These are phyloP conservation scores for Nicotiana noctiflora DNA, from an alignment of 257 asterid species.

Conservation along the genomic window DNA sequence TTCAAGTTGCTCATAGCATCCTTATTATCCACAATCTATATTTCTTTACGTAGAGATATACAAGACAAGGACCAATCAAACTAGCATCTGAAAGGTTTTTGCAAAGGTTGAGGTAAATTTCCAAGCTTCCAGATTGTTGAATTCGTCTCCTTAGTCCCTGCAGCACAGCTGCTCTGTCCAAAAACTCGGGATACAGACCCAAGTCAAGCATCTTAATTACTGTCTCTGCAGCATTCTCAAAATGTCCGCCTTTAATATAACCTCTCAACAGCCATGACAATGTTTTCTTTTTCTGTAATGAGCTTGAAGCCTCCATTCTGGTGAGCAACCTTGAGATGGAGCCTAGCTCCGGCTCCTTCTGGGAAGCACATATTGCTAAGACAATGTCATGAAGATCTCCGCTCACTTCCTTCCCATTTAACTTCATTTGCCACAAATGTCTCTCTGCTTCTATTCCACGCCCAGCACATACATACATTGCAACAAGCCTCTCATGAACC, in stretches of 20 bases:
- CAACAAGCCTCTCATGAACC: slow-evolving; percentile 78
- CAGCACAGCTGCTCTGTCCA: slow-evolving; percentile 74
- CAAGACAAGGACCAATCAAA: slow-evolving; percentile 61
- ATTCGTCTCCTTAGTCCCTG: slow-evolving; percentile 69
- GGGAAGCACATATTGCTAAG: slow-evolving; percentile 91
- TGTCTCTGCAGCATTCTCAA: slow-evolving; percentile 68
- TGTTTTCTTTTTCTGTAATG: slow-evolving; percentile 54
- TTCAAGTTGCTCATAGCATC: slow-evolving; percentile 46
- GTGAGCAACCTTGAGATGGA: slow-evolving; percentile 63
- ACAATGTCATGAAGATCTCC: slow-evolving; percentile 76
- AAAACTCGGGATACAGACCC: slow-evolving; percentile 62
- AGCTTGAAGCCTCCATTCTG: slow-evolving; percentile 47
- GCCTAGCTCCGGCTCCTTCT: slow-evolving; percentile 48
- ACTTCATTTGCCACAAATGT: slow-evolving; percentile 91
- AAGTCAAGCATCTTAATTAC: slow-evolving; percentile 65
- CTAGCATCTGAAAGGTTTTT: slow-evolving; percentile 68
- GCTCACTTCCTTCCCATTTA: slow-evolving; percentile 59
- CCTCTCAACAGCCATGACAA: slow-evolving; percentile 88
- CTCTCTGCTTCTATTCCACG: slow-evolving; percentile 74
- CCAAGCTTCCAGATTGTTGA: slow-evolving; percentile 49
- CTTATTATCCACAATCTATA: slow-evolving; percentile 73
- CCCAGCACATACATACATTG: slow-evolving; percentile 86
- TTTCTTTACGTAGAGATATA: slow-evolving; percentile 66
- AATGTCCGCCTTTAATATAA: slow-evolving; percentile 89
- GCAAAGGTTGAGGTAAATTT: slow-evolving; percentile 61